Base-by-base conservation (phyloP, 768 basidiomycete genomes). In the Amanita rubescens region DNA sequence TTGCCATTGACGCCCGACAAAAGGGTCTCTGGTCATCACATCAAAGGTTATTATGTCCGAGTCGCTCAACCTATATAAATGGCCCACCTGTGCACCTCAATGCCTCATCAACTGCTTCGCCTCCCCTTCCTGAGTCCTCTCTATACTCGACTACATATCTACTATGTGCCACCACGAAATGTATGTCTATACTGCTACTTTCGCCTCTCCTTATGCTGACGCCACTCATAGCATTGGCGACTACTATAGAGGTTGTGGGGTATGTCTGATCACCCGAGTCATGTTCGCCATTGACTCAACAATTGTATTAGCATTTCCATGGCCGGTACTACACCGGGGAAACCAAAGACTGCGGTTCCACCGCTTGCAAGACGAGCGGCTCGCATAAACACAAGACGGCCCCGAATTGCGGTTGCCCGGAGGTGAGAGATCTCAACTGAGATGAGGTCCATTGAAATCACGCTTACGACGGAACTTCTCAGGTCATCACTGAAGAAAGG, bases 211-310 rank as follows among this genome's bases (percentile, higher is more conserved):
- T 8, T 27, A 7, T 58, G 10, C 41, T 51, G 38, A 56, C 46
- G 22, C 19, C 49, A 32, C 38, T 49, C 56, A 45, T 54, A 77
- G 76, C 50, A 64, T 77, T 51, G 76, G 76, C 35, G 76, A 77
- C 57, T 76, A 68, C 55, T 76, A 75, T 60, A 71, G 76, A 63
- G 76, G 76, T 32, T 77, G 76, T 54, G 76, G 76, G 52, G 76
- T 76, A 63, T 47, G 74, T 69, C 22, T 45, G 11, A 5, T 39
- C 33, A 20, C 3, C 9, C 39, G 5, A n/a, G 24, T 32, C 25
- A 25, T 25, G 9, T 0, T 15, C 9, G 38, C 17, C 32, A 42
- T 22, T 35, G 41, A 30, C 12, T 58, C 60, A 47, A 59, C 43
- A 47, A 5, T 38, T 27, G 59, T 55, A 54, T 39, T 56, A 76